Conservation (phyloP, 768 basidiomycete species). For the Kwoniella pini region DNA sequence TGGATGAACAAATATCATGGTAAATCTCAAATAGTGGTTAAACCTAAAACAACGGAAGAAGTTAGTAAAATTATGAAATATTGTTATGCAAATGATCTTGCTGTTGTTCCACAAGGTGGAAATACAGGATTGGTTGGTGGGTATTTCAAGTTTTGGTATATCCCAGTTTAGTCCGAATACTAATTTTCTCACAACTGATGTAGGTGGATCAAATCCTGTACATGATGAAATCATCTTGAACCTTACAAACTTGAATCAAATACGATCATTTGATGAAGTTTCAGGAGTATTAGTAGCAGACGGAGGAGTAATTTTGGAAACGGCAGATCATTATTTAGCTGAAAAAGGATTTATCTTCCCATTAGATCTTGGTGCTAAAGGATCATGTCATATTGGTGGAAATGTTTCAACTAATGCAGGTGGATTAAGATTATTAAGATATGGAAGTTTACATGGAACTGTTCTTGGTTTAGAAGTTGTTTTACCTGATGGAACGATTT, state of each 20-base stretch:
- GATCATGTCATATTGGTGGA: slow-evolving; percentile 97
- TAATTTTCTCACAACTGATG: background rate
- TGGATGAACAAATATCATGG: slow-evolving; percentile 97
- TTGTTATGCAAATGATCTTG: slow-evolving; percentile 77
- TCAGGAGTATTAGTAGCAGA: slow-evolving; percentile 84
- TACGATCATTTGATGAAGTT: slow-evolving; percentile 58
- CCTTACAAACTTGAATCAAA: slow-evolving; percentile 73
- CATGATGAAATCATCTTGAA: slow-evolving; percentile 84
- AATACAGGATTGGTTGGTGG: slow-evolving; percentile 93
- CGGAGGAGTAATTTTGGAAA: slow-evolving; percentile 90
- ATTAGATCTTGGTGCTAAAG: slow-evolving; percentile 91
- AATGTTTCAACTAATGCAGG: slow-evolving; percentile 97
- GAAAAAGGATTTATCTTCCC: slow-evolving; percentile 95
- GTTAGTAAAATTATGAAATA: slow-evolving; percentile 84
- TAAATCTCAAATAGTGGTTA: slow-evolving; percentile 77
- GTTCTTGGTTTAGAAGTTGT: slow-evolving; percentile 96
- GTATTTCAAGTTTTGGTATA: too few species aligned
- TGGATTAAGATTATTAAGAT: slow-evolving; percentile 88
- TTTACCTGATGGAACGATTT: slow-evolving; percentile 85
- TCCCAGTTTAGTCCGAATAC: too few species aligned
- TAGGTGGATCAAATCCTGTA: slow-evolving; percentile 77
- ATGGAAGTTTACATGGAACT: slow-evolving; percentile 90
- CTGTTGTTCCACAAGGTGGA: slow-evolving; percentile 96
- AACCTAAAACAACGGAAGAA: slow-evolving; percentile 82
- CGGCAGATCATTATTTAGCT: slow-evolving; percentile 78